Base-by-base conservation (phyloP, 805 yeast genomes). In the Candida saitoana region DNA sequence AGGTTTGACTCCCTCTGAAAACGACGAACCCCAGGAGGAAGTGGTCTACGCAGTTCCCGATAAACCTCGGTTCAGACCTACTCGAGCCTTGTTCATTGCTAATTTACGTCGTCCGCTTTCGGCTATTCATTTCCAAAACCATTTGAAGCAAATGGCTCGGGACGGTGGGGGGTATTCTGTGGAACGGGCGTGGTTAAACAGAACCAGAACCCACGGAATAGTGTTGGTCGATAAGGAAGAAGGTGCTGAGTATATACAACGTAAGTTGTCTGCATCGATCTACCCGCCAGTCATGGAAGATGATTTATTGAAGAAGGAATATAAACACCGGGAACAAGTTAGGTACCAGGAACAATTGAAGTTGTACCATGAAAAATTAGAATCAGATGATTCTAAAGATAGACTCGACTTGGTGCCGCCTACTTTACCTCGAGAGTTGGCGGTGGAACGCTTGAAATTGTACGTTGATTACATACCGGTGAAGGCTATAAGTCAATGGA, bases 171-270 rank as follows among this genome's bases (percentile, higher is more conserved):
- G 33, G 17, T 18, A 31, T 17, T 20, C 25, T 4, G 55, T 72
- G 19, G 76, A 71, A 46, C 52, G 76, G 37, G 74, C 73, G 4
- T 72, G 77, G 77, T 52, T 72, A 40, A 71, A 67, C 46, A 48
- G 60, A 33, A 49, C 60, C 27, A 49, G 74, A 49, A 58, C 74
- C 5, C 77, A 73, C 48, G 70, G 69, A 22, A 65, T 69, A 22
- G 69, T 73, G 18, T 54, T 72, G 36, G 60, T 65, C 14, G 60
- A 66, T 37, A 63, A 62, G 30, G 63, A 64, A 41, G 63, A 63
- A 19, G 74, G 76, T 5, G 74, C 77, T 1, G 54, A 45, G 5
- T 51, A 55, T 18, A 50, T 73, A 18, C 62, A 69, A 34, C 51
- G 55, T 18, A 53, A 55, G 27, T 46, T 73, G 44, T 60, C 64